Evolutionary conservation across 2,329 filamentous ascomycete genomes (phyloP), one percentile per base, ranked within the genome.

Genomic region (Sclerotinia nivalis): DNA sequence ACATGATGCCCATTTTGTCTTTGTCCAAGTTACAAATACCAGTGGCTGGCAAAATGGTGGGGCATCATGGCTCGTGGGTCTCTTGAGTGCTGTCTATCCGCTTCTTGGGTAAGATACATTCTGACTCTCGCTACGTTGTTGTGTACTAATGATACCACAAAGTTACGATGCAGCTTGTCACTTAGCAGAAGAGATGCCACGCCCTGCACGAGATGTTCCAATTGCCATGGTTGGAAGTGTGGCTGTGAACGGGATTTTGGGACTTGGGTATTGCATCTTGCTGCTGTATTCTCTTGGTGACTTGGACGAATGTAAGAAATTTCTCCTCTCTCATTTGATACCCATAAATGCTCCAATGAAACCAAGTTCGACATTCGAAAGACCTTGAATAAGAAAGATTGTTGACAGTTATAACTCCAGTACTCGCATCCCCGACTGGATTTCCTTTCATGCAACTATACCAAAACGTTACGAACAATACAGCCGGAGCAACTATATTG

Each of bases 401-500:
- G 22, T 47, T 50, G 31, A 64, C 9, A 25, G 8, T 15, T 37
- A 18, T 25, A 25, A 64, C n/a, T 50, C 22, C 47, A 64, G 60
- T 84, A 4, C 76, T 84, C 76, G 78, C 43, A 73, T 82, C 82
- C 2, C 71, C 77, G 2, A 84, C 83, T 0, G 81, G 81, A 2
- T 81, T 84, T 77, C 82, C 83, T 5, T 82, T 84, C 65, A 77
- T 82, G 49, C 82, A 84, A 56, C 76, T 85, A 7, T 80, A 84
- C 68, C 50, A 81, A 9, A 82, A 83, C 69, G 80, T 79, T 0
- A 84, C 82, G 0, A 76, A 52, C 3, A 68, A 62, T 40, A 43
- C 25, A 13, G 66, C 56, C 1, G 66, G 66, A 2, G 66, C 66
- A n/a, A 62, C 56, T 10, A 22, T 68, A 22, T 20, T 68, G 22